Evolutionary conservation across 2,329 filamentous ascomycete genomes (phyloP), one percentile per base, ranked within the genome.

Genomic region (Parastagonospora nodorum): DNA sequence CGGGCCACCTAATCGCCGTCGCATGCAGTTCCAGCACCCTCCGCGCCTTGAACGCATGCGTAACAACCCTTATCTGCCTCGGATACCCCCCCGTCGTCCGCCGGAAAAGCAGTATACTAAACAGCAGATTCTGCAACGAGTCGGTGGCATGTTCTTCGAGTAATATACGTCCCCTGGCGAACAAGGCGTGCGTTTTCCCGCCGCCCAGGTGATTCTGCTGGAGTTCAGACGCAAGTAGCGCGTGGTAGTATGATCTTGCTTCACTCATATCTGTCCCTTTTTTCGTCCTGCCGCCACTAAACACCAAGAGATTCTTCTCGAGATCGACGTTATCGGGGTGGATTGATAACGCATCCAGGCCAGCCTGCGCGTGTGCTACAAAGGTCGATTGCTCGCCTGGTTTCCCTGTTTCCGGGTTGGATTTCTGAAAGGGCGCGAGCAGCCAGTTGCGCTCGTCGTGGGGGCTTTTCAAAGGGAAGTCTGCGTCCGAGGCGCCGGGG

Each of bases 71-170:
- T 16, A 80, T 64, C 1, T 68, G 64, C 15, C 65, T 57, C 1
- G 78, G 78, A 53, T 77, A 80, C 1, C 40, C 44, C 4, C 75
- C 75, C 1, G 67, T 71, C 2, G 64, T 65, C 27, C 69, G 66
- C 4, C 70, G 64, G 51, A 82, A 84, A 2, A 79, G 77, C 56
- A 88, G 78, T 64, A 96, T 77, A 10, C 88, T 88, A 69, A 92
- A 92, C 12, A 96, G 75, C 5, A 96, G 75, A 68, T 96, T 96
- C 68, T 92, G 87, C 66, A 90, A 93, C 1, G 88, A 93, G 72
- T 97, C 92, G 1, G 93, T 85, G 0, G 92, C 90, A 47, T 83
- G 80, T 8, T 86, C 82, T 67, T 96, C 92, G 2, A 84, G 66
- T 0, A 84, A 67, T 14, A 90, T 76, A 19, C 77, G 77, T 29